Conservation (phyloP, 2,329 filamentous ascomycete genomes). For the Pleoardoris graminearum region DNA sequence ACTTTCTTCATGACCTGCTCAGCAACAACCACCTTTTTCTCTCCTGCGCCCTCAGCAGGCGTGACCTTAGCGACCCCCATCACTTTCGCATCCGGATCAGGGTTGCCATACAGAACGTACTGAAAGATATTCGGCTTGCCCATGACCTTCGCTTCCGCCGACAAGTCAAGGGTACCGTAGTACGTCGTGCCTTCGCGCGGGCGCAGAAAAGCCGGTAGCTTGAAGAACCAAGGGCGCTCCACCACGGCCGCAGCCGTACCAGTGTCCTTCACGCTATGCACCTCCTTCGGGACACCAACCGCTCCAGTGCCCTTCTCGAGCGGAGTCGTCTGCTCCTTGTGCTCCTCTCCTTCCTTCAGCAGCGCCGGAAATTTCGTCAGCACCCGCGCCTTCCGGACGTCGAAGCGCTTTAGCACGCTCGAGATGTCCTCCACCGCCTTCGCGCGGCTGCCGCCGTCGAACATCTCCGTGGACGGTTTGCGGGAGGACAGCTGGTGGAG, state of each 20-base stretch:
- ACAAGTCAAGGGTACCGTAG: not conserved
- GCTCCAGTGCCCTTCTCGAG: too few species aligned
- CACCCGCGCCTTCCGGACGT: not conserved
- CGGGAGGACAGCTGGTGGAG: too few species aligned
- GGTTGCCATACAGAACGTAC: conserved; percentile 18
- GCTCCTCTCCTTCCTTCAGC: not conserved
- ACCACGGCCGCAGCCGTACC: not conserved
- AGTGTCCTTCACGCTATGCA: not conserved
- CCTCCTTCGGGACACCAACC: too few species aligned
- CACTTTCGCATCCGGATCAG: conserved; percentile 9
- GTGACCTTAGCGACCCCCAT: not conserved
- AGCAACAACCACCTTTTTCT: too few species aligned
- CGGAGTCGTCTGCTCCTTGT: too few species aligned
- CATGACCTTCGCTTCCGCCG: not conserved
- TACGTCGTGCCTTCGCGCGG: conserved; percentile 21
- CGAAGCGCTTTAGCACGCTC: not conserved
- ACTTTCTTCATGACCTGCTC: not conserved
- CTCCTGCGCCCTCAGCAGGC: too few species aligned
- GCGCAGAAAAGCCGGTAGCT: conserved; percentile 12
- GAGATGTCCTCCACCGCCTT: not conserved
- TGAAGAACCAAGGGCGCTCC: conserved; percentile 16
- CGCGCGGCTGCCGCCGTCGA: not conserved
- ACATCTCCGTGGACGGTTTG: too few species aligned
- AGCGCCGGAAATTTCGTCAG: not conserved
- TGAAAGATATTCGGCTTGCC: conserved; percentile 13